Conservation (phyloP, 2,329 filamentous ascomycete species). For the Penicillium sp. region DNA sequence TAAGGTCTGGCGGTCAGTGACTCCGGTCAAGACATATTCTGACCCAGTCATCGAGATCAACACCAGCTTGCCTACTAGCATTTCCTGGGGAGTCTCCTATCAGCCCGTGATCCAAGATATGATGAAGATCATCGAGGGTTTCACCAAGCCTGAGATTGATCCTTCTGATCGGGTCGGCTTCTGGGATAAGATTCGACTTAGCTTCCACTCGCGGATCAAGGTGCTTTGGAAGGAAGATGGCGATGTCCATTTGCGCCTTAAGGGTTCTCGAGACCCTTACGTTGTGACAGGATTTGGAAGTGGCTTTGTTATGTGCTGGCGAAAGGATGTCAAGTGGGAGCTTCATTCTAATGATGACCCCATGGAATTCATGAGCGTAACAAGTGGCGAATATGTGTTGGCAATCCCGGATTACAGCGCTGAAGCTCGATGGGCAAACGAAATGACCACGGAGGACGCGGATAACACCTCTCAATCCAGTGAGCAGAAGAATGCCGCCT, state of each 20-base stretch:
- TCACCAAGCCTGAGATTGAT: slow-evolving; percentile 93
- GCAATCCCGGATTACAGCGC: slow-evolving; percentile 92
- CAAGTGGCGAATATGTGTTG: slow-evolving; percentile 91
- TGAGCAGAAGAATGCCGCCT: slow-evolving; percentile 68
- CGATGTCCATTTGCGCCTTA: slow-evolving; percentile 89
- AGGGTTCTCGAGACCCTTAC: slow-evolving; percentile 87
- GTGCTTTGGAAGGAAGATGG: slow-evolving; percentile 94
- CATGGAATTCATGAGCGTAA: slow-evolving; percentile 89
- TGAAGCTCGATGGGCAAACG: slow-evolving; percentile 68
- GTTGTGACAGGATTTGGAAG: slow-evolving; percentile 88
- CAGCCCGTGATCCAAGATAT: slow-evolving; percentile 98
- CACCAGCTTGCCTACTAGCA: slow-evolving; percentile 83
- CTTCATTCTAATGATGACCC: slow-evolving; percentile 84
- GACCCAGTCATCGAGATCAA: slow-evolving; percentile 92
- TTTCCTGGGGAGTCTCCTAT: slow-evolving; percentile 97
- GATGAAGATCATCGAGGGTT: slow-evolving; percentile 99
- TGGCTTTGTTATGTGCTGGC: slow-evolving; percentile 98
- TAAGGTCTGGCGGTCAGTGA: slow-evolving; percentile 85
- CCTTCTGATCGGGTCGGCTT: slow-evolving; percentile 92
- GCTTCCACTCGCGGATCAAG: slow-evolving; percentile 86
- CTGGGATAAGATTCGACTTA: slow-evolving; percentile 96
- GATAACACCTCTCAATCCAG: slow-evolving; percentile 64
- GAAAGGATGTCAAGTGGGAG: slow-evolving; percentile 85
- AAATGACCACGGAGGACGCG: slow-evolving; percentile 49
- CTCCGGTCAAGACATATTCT: slow-evolving; percentile 94